Evolutionary conservation across 169 alveolate species (phyloP).

Genomic region (Plasmodium gallinaceum): DNA sequence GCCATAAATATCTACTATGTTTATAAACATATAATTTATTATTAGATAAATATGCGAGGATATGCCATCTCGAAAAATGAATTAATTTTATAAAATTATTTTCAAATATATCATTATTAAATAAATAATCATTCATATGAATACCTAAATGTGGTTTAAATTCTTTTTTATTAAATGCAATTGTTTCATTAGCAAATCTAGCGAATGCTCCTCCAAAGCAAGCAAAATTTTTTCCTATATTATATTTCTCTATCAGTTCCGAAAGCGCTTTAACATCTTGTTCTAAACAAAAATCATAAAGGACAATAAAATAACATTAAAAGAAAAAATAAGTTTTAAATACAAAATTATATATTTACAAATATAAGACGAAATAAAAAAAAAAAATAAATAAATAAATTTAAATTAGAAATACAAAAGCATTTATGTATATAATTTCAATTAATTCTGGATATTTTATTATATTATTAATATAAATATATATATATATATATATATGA

Average conservation of each 20-base stretch:
- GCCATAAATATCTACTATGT: constrained; percentile 31
- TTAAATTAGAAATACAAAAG: neutral
- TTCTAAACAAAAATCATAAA: constrained; percentile 1
- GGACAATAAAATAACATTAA: neutral
- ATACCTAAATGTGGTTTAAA: constrained; percentile 46
- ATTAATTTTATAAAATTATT: constrained; percentile 32
- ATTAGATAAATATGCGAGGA: constrained; percentile 46
- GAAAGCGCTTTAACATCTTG: constrained; percentile 1
- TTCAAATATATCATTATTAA: constrained; percentile 15
- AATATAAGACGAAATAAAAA: too few relatives aligned
- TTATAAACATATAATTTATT: constrained; percentile 34
- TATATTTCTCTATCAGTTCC: constrained; percentile 4
- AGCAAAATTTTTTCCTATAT: constrained; percentile 25
- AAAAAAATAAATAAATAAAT: neutral
- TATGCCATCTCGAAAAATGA: constrained; percentile 70
- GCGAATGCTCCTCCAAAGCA: constrained; percentile 38
- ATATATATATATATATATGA: too few relatives aligned
- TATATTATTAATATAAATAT: too few relatives aligned
- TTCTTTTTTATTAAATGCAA: constrained; percentile 18
- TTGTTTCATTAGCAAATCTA: constrained; percentile 46
- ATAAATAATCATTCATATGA: constrained; percentile 47
- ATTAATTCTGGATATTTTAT: too few relatives aligned
- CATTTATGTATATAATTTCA: neutral
- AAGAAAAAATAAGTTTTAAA: neutral
- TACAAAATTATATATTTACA: neutral